Evolutionary conservation across 768 basidiomycete genomes (phyloP).

Genomic region (Crassisporium funariophilum): DNA sequence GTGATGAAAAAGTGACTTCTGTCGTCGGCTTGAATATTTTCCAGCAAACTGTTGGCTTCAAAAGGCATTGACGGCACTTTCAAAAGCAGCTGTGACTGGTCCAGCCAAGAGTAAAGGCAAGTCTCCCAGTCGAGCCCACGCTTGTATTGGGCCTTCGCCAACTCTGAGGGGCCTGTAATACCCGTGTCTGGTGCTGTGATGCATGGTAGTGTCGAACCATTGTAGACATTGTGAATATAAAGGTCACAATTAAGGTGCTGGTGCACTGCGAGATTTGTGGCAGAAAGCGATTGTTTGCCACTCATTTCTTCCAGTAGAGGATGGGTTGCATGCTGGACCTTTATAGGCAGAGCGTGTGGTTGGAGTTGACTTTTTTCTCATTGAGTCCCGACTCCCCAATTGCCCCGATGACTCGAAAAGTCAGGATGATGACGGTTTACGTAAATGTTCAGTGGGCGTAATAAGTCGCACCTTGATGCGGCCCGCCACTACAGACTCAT

Average conservation of each 20-base stretch:
- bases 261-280: constrained; percentile 47
- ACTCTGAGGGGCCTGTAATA: constrained; percentile 25
- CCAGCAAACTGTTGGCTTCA: constrained; percentile 33
- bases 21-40: constrained; percentile 46
- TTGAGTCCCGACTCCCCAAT: no score
- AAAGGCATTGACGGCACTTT: constrained; percentile 40
- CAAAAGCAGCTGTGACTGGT: constrained; percentile 40
- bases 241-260: constrained; percentile 51
- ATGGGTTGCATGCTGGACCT: neutral
- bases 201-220: constrained; percentile 18
- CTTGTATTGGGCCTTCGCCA: constrained; percentile 40
- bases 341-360: constrained; percentile 1
- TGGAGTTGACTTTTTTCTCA: no score
- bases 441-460: no score
- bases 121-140: constrained; percentile 51
- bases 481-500: neutral
- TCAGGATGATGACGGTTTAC: no score
- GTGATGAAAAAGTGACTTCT: constrained; percentile 48
- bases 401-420: no score
- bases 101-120: constrained; percentile 43
- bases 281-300: constrained; percentile 38
- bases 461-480: no score
- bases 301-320: constrained; percentile 23
- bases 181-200: constrained; percentile 3
- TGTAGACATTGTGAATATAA: constrained; percentile 46